Evolutionary conservation across 1,139 yeast species (phyloP), one percentile per base, ranked within the genome.

Genomic region (Saccharomyces hybrid): DNA sequence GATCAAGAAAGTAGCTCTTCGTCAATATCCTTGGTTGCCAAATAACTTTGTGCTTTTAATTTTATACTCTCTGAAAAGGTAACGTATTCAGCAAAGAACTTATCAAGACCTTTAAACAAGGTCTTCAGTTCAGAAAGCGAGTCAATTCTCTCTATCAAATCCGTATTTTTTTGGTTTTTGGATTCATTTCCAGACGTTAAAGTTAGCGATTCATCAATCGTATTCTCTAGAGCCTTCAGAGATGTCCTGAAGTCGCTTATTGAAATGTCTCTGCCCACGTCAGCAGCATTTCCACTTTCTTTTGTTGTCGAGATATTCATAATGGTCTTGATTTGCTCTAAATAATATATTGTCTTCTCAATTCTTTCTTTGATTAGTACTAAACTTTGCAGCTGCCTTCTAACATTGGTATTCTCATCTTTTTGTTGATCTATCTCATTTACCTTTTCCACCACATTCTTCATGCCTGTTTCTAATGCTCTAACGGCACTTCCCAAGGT

Each of bases 401-500:
- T 68, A 0, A 77, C 68, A 2, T 62, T 59, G 4, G 57, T 54
- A 31, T 64, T 64, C n/a, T 58, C 58, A 28, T 55, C 42, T 48
- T 61, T 50, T 47, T 59, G 52, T 2, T 50, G 31, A 25, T 66
- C 59, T 9, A 66, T 31, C 5, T 62, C 62, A 1, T 55, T 52
- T 11, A 74, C 53, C 49, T 70, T 65, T n/a, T 50, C 51, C 38
- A 72, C 73, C 25, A 74, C 68, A 23, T 64, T 65, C 5, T 68
- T 65, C 26, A 84, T 68, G 54, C 83, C 87, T 3, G 75, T 70
- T 53, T 81, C 77, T 31, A 84, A 66, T 1, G 86, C 74, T 42
- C 78, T 72, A 28, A 84, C 78, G 0, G 88, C 79, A 54, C 81
- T 79, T 41, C 79, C 77, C 47, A 85, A 69, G 2, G 84, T 78